phyloP scores from a whole-genome alignment of 352 stramenopile species.

The Poterioochromonas sp. region DNA sequence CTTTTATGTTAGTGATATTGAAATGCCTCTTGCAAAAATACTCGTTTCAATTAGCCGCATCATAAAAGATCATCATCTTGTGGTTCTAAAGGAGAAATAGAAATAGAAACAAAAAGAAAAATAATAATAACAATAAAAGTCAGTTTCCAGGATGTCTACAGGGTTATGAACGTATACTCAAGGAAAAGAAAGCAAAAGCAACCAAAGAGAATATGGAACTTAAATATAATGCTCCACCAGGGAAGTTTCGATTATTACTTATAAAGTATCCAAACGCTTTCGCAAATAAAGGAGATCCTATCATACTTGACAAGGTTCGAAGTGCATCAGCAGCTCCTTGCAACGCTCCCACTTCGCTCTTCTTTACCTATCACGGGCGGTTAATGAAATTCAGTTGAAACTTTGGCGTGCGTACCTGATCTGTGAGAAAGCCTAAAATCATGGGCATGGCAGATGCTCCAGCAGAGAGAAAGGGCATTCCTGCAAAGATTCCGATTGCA shows the following conservation, averaged over 20 bases:
- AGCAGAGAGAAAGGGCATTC: neutral
- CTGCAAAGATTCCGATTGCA: neutral
- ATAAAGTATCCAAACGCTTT: neutral
- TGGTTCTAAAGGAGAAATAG: neutral
- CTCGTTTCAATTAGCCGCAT: too few relatives aligned
- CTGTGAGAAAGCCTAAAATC: neutral
- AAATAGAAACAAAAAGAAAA: neutral
- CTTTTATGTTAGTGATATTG: too few relatives aligned
- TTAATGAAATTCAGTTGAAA: neutral
- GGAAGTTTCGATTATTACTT: neutral
- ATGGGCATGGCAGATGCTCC: neutral
- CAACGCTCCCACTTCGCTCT: constrained; percentile 39
- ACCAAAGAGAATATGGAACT: neutral
- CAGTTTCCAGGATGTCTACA: neutral
- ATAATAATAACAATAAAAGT: neutral
- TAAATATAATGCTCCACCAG: neutral
- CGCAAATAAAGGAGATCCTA: constrained; percentile 35
- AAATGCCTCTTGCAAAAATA: too few relatives aligned
- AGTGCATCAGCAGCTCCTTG: constrained; percentile 42
- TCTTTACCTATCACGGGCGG: constrained; percentile 29
- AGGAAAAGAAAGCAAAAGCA: neutral
- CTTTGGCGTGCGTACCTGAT: neutral
- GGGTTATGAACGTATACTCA: neutral
- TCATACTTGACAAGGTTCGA: constrained; percentile 41
- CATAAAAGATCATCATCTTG: neutral